phyloP scores from a whole-genome alignment of 768 basidiomycete species.

The Pluteus cervinus region DNA sequence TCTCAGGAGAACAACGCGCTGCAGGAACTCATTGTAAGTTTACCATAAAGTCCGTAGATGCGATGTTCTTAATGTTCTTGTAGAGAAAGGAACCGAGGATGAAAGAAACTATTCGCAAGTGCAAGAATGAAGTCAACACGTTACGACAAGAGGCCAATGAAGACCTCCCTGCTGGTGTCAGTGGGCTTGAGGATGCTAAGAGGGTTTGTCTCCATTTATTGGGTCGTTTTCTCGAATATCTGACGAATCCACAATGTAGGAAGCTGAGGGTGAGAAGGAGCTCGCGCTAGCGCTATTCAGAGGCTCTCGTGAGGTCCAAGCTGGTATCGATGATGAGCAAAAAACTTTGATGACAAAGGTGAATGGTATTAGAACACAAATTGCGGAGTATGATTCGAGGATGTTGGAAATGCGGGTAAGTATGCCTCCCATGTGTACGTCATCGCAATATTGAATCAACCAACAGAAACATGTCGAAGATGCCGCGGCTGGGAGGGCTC shows the following conservation, averaged over 20 bases:
- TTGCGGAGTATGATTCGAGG: slow-evolving; percentile 44
- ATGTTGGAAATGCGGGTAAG: slow-evolving; percentile 40
- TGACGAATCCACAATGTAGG: slow-evolving; percentile 28
- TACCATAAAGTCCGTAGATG: slow-evolving; percentile 18
- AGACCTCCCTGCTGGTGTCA: slow-evolving; percentile 60
- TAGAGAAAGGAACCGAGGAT: slow-evolving; percentile 17
- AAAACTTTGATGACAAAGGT: slow-evolving; percentile 33
- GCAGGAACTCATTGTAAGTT: slow-evolving; percentile 24
- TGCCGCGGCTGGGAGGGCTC: slow-evolving; percentile 42
- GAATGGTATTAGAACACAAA: slow-evolving; percentile 40
- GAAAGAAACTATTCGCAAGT: slow-evolving; percentile 16
- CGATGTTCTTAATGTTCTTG: not conserved
- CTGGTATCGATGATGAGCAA: slow-evolving; percentile 41
- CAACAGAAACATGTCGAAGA: slow-evolving; percentile 42
- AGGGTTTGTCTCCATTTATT: slow-evolving; percentile 29
- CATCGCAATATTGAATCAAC: slow-evolving; percentile 5
- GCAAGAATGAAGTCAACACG: slow-evolving; percentile 29
- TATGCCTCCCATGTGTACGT: not conserved
- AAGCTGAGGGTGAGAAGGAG: slow-evolving; percentile 47
- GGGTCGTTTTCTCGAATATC: not conserved
- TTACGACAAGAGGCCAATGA: slow-evolving; percentile 62
- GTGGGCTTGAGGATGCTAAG: slow-evolving; percentile 48
- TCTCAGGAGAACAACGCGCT: slow-evolving; percentile 21
- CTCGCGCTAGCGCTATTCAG: slow-evolving; percentile 42
- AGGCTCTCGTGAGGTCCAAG: slow-evolving; percentile 38